Evolutionary conservation across 1,284 basidiomycete genomes (phyloP).

Genomic region (Tetrapyrgos nigripes): DNA sequence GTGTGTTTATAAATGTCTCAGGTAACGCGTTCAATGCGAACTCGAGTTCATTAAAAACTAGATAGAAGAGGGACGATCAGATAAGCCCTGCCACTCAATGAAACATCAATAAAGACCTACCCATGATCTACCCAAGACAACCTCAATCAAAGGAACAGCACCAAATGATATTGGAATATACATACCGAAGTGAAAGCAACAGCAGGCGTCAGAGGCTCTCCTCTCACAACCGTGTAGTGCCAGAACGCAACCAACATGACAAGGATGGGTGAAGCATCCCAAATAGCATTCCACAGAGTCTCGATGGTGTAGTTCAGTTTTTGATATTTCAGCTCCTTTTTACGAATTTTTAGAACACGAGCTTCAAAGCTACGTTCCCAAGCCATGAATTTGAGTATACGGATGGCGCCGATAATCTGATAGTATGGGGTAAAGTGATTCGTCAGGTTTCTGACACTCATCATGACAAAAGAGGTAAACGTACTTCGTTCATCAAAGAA

Average conservation of each 20-base stretch:
- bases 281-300: conserved; percentile 81
- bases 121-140: conserved; percentile 13
- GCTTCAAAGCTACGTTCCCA: conserved; percentile 93
- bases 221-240: conserved; percentile 81
- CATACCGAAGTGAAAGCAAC: conserved; percentile 89
- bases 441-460: not conserved
- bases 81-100: conserved; percentile 3
- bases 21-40: conserved; percentile 87
- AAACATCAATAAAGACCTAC: not conserved
- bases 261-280: conserved; percentile 78
- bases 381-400: conserved; percentile 98
- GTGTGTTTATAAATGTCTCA: conserved; percentile 88
- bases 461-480: conserved; percentile 11
- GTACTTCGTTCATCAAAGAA: conserved; percentile 89
- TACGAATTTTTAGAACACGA: conserved; percentile 75
- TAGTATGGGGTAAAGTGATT: not conserved
- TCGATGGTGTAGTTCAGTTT: conserved; percentile 88
- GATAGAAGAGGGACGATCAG: conserved; percentile 14
- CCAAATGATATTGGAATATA: conserved; percentile 30
- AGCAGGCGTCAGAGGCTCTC: conserved; percentile 78
- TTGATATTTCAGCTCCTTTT: conserved; percentile 84
- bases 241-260: conserved; percentile 83
- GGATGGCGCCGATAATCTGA: conserved; percentile 83
- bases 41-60: conserved; percentile 88
- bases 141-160: not conserved